Evolutionary conservation across 73 alveolate species (phyloP), one percentile per base, ranked within the genome.

Genomic region (Paraurostyla sp.): DNA sequence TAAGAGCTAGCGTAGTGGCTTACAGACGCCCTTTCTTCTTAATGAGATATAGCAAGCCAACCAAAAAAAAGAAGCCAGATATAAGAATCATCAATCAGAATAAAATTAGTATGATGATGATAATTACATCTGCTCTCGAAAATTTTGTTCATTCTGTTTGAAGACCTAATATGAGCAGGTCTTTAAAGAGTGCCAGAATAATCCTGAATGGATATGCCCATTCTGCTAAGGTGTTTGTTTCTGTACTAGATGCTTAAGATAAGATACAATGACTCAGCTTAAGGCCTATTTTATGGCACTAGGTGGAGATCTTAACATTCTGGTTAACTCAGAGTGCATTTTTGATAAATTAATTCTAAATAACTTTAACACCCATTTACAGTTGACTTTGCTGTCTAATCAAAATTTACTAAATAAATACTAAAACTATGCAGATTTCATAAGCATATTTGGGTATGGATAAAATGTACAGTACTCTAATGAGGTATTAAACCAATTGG

Each of bases 191-290:
- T 78, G 90, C 32, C 30, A 52, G 65, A 69, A 85, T 13, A 46
- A 63, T 69, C 58, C 58, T 41, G 63, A 58, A 0, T 89, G 94
- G 94, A 63, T 89, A 22, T 89, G 94, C 32, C 94, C 94, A 6
- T 89, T 89, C 52, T 89, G 94, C 54, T 59, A 89, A 48, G 94
- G 94, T 0, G 78, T 89, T n/a, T 89, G 94, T 60, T 84, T 76
- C 65, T 89, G 94, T 54, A 71, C 92, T 0, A 80, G 94, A 65
- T 89, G 94, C 80, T 56, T 84, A 22, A 27, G 94, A 49, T 59
- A 89, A 49, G 94, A 89, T 52, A 73, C 89, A 20, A 87, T 89
- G 88, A 84, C 88, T 4, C 38, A 89, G 48, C 75, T 89, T 30
- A 80, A 50, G 68, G 94, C 94, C 30, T 81, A 80, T 15, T 83